Percentiles rank a stretch among this genome's conserved stretches.
phyloP scores from a whole-genome alignment of 139 green algal genomes.

The Limnomonas spitsbergensis region DNA sequence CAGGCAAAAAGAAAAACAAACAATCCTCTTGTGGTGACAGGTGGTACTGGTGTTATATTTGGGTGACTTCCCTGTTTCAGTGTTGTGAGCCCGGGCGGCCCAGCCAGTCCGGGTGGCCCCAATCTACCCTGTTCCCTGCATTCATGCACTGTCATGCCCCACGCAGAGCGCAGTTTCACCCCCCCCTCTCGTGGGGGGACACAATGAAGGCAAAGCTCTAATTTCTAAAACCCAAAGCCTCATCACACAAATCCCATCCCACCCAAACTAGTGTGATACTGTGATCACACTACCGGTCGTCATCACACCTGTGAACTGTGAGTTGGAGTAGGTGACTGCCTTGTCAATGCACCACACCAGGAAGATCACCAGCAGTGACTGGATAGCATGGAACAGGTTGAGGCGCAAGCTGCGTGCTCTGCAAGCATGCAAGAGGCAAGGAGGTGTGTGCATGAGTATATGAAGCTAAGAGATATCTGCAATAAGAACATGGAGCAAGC shows the following conservation, averaged over 20 bases:
- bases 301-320: slow-evolving; percentile 16
- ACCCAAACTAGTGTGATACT: background rate
- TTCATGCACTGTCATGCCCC: no score
- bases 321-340: slow-evolving; percentile 16
- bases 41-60: no score
- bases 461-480: background rate
- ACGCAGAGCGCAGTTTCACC: background rate
- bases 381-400: slow-evolving; percentile 2
- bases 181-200: background rate
- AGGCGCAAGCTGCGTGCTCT: background rate
- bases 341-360: slow-evolving; percentile 7
- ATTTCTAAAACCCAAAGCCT: background rate
- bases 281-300: no score
- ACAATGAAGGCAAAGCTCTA: background rate
- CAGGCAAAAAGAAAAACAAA: no score
- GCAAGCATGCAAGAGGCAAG: background rate
- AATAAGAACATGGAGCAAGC: background rate
- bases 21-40: no score
- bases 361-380: slow-evolving; percentile 4
- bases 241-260: background rate
- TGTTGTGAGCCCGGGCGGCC: no score
- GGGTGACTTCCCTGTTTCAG: no score
- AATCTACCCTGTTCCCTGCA: no score
- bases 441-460: background rate
- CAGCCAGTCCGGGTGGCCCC: no score